These are phyloP conservation scores for Chlamydomonas sphaeroides DNA, from an alignment of 139 green algal species.

Conservation along the genomic window DNA sequence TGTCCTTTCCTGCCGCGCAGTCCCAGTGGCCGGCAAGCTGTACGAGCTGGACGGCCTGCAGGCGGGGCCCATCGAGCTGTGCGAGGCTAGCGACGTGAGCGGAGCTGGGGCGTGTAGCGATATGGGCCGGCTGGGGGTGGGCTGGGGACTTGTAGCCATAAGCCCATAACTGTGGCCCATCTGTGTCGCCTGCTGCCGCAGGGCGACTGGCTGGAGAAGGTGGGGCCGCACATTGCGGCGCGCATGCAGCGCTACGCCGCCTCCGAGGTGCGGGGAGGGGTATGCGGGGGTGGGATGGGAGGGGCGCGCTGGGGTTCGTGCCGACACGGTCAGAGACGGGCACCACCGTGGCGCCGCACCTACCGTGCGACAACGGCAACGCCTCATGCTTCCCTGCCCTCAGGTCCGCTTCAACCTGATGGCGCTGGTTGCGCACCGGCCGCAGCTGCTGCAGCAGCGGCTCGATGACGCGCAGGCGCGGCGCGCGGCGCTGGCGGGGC, in stretches of 20 bases:
- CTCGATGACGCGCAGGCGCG: slow-evolving; percentile 28
- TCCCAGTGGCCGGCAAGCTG: slow-evolving; percentile 82
- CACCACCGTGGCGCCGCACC: too few species aligned
- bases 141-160: too few species aligned
- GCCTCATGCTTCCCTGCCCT: too few species aligned
- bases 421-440: slow-evolving; percentile 84
- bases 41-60: slow-evolving; percentile 99
- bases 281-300: too few species aligned
- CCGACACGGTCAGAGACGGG: too few species aligned
- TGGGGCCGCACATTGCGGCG: slow-evolving; percentile 70
- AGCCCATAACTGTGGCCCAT: too few species aligned
- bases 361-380: too few species aligned
- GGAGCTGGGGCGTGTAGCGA: too few species aligned
- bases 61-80: slow-evolving; percentile 87
- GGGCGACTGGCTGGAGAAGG: slow-evolving; percentile 83
- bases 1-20: slow-evolving; percentile 57
- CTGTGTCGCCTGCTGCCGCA: slow-evolving; percentile 40
- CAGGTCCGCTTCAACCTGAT: slow-evolving; percentile 97
- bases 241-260: slow-evolving; percentile 90
- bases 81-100: slow-evolving; percentile 17
- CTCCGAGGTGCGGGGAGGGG: slow-evolving; percentile 77
- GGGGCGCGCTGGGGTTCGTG: too few species aligned
- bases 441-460: slow-evolving; percentile 22
- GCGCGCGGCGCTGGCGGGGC: slow-evolving; percentile 35
- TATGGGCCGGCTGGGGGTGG: too few species aligned